A percentile compares a stretch with the other conserved stretches of the same genome.
These are phyloP conservation scores for Rhodotorula sp. DNA, from an alignment of 1,284 basidiomycete genomes.

Conservation along the genomic window DNA sequence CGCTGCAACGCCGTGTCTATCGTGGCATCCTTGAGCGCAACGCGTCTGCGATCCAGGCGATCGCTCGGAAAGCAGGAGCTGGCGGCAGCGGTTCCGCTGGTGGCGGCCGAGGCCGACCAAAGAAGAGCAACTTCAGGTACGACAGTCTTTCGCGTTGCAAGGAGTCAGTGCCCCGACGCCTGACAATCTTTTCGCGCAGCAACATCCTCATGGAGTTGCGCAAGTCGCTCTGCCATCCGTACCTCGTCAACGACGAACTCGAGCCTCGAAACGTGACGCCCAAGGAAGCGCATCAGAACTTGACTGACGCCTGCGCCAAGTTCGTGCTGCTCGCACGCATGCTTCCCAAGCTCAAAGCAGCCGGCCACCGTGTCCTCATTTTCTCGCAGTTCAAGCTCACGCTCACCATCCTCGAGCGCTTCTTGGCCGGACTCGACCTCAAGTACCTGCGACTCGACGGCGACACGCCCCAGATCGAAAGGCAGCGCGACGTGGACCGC, in stretches of 20 bases:
- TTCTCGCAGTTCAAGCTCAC: slow-evolving; percentile 48
- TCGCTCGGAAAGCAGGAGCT: slow-evolving; percentile 43
- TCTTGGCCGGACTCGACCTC: slow-evolving; percentile 46
- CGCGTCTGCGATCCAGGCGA: slow-evolving; percentile 27
- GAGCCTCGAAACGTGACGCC: slow-evolving; percentile 57
- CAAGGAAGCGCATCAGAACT: slow-evolving; percentile 49
- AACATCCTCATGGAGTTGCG: slow-evolving; percentile 79
- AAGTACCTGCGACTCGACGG: slow-evolving; percentile 47
- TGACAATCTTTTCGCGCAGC: slow-evolving; percentile 48
- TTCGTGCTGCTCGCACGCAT: slow-evolving; percentile 45
- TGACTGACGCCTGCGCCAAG: slow-evolving; percentile 74
- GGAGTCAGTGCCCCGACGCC: not conserved
- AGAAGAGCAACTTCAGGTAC: slow-evolving; percentile 45
- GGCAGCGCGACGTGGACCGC: slow-evolving; percentile 65
- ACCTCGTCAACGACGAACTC: slow-evolving; percentile 75
- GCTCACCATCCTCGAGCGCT: slow-evolving; percentile 48
- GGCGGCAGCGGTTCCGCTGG: slow-evolving; percentile 14
- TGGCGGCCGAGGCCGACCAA: slow-evolving; percentile 29
- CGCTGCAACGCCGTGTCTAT: slow-evolving; percentile 83
- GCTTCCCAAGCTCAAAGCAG: slow-evolving; percentile 47
- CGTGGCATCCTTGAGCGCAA: slow-evolving; percentile 61
- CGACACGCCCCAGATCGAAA: slow-evolving; percentile 38
- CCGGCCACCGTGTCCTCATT: slow-evolving; percentile 45
- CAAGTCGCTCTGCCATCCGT: slow-evolving; percentile 72
- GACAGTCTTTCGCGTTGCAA: not conserved